Percentiles rank a stretch among this genome's conserved stretches.
These are phyloP conservation scores for Pythium vanterpoolii DNA, from an alignment of 352 stramenopile species.

Conservation along the genomic window DNA sequence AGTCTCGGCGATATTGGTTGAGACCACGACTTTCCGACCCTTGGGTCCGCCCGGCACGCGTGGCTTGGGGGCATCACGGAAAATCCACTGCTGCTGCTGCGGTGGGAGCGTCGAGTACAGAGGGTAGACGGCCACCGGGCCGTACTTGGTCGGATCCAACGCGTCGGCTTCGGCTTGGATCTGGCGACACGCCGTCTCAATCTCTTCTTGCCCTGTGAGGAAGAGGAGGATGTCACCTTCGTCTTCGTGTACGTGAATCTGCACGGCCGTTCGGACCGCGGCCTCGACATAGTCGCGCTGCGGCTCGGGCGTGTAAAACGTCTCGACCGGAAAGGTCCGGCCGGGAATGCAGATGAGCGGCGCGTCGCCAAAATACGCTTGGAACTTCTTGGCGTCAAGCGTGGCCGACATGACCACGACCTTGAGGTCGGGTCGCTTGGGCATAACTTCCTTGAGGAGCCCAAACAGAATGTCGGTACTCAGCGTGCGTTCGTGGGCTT, in stretches of 20 bases:
- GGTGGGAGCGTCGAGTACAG: constrained; percentile 98
- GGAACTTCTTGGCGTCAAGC: constrained; percentile 96
- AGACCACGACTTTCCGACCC: constrained; percentile 93
- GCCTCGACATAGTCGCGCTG: constrained; percentile 98
- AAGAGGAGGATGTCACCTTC: constrained; percentile 98
- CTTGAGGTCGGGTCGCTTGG: constrained; percentile 94
- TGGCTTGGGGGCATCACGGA: constrained; percentile 95
- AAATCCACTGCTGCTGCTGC: constrained; percentile 99
- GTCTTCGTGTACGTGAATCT: constrained; percentile 98
- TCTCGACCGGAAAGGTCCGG: constrained; percentile 97
- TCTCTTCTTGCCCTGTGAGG: constrained; percentile 98
- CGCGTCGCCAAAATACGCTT: constrained; percentile 93
- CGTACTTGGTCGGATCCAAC: constrained; percentile 79
- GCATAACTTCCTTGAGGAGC: constrained; percentile 96
- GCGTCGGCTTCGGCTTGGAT: constrained; percentile 69
- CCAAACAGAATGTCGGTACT: constrained; percentile 98
- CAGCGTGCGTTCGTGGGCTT: constrained; percentile 98
- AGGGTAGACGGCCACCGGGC: constrained; percentile 88
- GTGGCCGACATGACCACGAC: constrained; percentile 99
- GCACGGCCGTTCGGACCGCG: constrained; percentile 75
- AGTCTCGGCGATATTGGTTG: constrained; percentile 99
- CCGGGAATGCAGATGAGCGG: constrained; percentile 94
- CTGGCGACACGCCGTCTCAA: constrained; percentile 82
- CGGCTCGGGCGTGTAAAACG: constrained; percentile 97
- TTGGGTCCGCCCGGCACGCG: constrained; percentile 56